Conservation (phyloP, 2,329 filamentous ascomycete genomes). For the Coniochaeta prunicola region DNA sequence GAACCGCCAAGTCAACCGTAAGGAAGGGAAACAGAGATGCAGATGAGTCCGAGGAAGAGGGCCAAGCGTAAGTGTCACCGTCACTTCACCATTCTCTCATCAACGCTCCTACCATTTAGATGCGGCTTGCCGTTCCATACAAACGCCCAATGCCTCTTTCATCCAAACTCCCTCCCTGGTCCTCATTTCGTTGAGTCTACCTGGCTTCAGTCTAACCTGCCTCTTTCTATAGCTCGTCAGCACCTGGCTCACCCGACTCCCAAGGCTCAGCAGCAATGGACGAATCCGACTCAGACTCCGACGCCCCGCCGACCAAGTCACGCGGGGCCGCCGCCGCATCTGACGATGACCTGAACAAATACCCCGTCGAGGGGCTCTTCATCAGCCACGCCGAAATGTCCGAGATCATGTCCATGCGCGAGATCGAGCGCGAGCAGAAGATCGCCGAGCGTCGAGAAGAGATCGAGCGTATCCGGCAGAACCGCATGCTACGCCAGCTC, state of each 20-base stretch:
- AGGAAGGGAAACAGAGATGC: constrained; percentile 33
- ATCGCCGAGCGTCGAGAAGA: constrained; percentile 81
- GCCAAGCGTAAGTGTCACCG: constrained; percentile 64
- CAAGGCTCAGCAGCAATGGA: constrained; percentile 83
- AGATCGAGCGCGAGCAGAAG: constrained; percentile 85
- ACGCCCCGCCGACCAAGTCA: constrained; percentile 37
- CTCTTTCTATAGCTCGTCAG: constrained; percentile 54
- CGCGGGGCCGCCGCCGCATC: constrained; percentile 36
- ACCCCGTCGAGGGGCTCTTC: constrained; percentile 85
- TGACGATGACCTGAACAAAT: constrained; percentile 57
- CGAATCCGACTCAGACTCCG: constrained; percentile 74
- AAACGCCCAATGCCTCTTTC: background rate
- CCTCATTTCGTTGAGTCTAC: background rate
- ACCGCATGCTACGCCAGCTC: constrained; percentile 71
- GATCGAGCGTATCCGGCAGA: constrained; percentile 75
- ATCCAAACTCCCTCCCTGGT: background rate
- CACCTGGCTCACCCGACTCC: constrained; percentile 63
- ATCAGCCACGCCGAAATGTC: constrained; percentile 65
- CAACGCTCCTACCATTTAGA: background rate
- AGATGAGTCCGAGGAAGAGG: constrained; percentile 64
- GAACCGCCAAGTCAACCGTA: constrained; percentile 25
- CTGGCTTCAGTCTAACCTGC: background rate
- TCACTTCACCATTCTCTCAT: background rate
- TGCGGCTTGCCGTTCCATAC: background rate
- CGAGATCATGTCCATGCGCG: constrained; percentile 76